Evolutionary conservation across 2,329 filamentous ascomycete species (phyloP).

Genomic region (Blastomyces silverae): DNA sequence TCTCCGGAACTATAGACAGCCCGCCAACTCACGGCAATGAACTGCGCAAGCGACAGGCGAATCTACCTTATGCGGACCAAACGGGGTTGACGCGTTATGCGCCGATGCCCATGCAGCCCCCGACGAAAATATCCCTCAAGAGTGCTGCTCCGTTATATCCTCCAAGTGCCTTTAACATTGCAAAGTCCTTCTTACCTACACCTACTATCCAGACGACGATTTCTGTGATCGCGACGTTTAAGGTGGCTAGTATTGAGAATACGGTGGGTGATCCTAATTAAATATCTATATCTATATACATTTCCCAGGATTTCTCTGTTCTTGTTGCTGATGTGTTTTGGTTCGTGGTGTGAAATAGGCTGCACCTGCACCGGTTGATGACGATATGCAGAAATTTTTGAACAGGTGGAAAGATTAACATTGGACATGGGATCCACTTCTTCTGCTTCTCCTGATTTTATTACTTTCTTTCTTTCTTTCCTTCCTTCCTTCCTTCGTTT

Average conservation of each 20-base stretch:
- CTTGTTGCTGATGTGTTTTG: conserved; percentile 2
- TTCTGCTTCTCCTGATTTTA: not conserved
- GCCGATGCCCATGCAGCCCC: conserved; percentile 54
- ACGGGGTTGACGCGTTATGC: conserved; percentile 54
- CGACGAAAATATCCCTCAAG: conserved; percentile 53
- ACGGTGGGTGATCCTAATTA: conserved; percentile 44
- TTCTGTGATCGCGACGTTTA: conserved; percentile 42
- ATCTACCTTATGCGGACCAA: conserved; percentile 51
- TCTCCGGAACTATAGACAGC: conserved; percentile 28
- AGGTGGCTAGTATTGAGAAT: conserved; percentile 51
- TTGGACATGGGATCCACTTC: not conserved
- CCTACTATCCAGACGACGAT: conserved; percentile 47
- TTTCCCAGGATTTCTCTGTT: no score
- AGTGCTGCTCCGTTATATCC: conserved; percentile 47
- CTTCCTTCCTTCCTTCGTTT: not conserved
- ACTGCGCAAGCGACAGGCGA: conserved; percentile 30
- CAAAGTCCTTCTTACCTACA: conserved; percentile 45
- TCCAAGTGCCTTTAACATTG: conserved; percentile 50
- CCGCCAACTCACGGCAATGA: conserved; percentile 24
- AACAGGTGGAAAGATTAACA: conserved; percentile 54
- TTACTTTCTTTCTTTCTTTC: not conserved
- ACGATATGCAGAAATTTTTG: conserved; percentile 53
- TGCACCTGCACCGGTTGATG: conserved; percentile 47
- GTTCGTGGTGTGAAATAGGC: conserved; percentile 38
- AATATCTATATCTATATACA: not conserved